Base-by-base conservation (phyloP, 257 asterid species). In the Solanum dulcamara region DNA sequence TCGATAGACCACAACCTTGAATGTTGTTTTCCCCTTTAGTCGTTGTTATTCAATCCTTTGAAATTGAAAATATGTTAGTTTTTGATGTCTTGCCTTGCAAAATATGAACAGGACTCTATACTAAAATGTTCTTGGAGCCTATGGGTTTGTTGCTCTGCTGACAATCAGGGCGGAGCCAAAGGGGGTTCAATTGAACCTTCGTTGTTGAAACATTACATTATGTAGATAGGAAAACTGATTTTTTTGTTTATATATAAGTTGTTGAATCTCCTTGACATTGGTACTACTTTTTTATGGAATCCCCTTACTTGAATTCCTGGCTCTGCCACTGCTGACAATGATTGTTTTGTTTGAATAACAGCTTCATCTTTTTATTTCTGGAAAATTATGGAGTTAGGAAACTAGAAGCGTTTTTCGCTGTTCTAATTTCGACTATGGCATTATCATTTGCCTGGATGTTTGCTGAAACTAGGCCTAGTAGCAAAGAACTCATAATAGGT, bases 391-490 rank as follows among this genome's bases (percentile, higher is more conserved):
- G 95, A 77, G 89, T 92, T 64, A 83, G 97, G 88, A 92, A 91
- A 87, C 94, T 94, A n/a, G 98, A 94, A 88, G 98, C 94, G 44
- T 91, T 92, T 75, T 94, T 94, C 26, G 95, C 91, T n/a, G 89
- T 93, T 85, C 93, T 94, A 42, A 93, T 94, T n/a, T 86, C 95
- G 40, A 92, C 91, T 40, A 94, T 93, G 98, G 98, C 94, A 22
- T 38, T 94, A 86, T 92, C 98, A 12, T 94, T 93, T 38, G 94
- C 98, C 22, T 93, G 98, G 98, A 92, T 94, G 98, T 94, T 94
- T 74, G 84, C 87, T 37, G 94, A 91, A 46, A 89, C 98, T 24
- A 87, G 85, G 64, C 98, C 98, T 4, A 90, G 90, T 60, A 90
- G 88, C 14, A 88, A 83, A 42, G 93, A 93, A 33, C 94, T 94